phyloP scores from a whole-genome alignment of 768 basidiomycete genomes.

The Tubosaeta brunneosetosa region DNA sequence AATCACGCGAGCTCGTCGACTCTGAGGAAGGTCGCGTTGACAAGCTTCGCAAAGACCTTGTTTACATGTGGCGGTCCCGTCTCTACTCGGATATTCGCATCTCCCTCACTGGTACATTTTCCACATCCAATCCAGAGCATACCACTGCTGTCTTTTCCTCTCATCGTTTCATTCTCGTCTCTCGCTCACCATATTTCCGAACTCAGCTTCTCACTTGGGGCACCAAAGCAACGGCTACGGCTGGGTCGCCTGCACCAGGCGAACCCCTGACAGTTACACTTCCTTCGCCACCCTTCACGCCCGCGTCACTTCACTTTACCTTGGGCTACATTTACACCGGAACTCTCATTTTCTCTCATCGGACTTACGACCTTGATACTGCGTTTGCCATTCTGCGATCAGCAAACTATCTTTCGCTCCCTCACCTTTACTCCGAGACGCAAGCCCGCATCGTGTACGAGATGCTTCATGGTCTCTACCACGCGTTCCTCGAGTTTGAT shows the following conservation, averaged over 20 bases:
- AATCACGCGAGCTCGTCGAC: slow-evolving; percentile 40
- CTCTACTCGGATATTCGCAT: slow-evolving; percentile 91
- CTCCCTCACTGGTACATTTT: slow-evolving; percentile 66
- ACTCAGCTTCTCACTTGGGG: slow-evolving; percentile 70
- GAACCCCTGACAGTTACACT: slow-evolving; percentile 64
- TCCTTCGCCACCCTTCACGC: slow-evolving; percentile 91
- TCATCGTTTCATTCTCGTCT: slow-evolving; percentile 89
- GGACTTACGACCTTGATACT: slow-evolving; percentile 89
- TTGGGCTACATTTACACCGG: slow-evolving; percentile 95
- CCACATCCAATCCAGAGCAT: slow-evolving; percentile 57
- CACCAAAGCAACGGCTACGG: slow-evolving; percentile 31
- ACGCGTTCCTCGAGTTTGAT: slow-evolving; percentile 74
- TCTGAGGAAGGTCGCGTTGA: slow-evolving; percentile 61
- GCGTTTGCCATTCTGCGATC: slow-evolving; percentile 86
- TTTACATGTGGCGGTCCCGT: slow-evolving; percentile 95
- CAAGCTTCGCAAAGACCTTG: slow-evolving; percentile 87
- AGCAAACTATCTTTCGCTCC: slow-evolving; percentile 72
- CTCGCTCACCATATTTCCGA: slow-evolving; percentile 85
- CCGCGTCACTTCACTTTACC: slow-evolving; percentile 89
- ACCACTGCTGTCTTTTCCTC: slow-evolving; percentile 84
- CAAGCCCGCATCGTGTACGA: slow-evolving; percentile 82
- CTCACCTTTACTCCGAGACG: slow-evolving; percentile 71
- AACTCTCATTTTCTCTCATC: slow-evolving; percentile 86
- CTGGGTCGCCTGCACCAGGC: slow-evolving; percentile 20
- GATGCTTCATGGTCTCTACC: slow-evolving; percentile 87